These are phyloP conservation scores for Aureobasidium sp. DNA, from an alignment of 2,329 filamentous ascomycete genomes.

Conservation along the genomic window DNA sequence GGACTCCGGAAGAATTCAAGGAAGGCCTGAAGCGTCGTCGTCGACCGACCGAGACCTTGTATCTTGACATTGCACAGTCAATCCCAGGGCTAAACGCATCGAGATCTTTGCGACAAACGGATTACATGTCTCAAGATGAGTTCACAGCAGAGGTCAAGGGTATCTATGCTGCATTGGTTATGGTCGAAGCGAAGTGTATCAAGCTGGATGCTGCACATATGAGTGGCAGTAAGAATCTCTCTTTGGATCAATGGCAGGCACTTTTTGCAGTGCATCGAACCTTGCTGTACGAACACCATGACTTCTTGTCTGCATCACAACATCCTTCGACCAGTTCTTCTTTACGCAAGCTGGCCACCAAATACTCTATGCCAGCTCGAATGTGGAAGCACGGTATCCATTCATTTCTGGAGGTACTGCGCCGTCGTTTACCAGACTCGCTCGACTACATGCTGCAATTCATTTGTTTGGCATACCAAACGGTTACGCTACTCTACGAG, in stretches of 20 bases:
- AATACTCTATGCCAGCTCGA: constrained; percentile 83
- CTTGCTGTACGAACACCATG: constrained; percentile 36
- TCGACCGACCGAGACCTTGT: neutral
- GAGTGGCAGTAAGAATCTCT: constrained; percentile 39
- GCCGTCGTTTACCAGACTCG: constrained; percentile 64
- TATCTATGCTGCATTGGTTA: constrained; percentile 73
- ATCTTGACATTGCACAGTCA: neutral
- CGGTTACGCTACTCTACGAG: constrained; percentile 80
- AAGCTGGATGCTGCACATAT: constrained; percentile 63
- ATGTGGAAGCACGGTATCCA: constrained; percentile 93
- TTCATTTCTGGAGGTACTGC: constrained; percentile 39
- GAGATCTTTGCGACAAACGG: constrained; percentile 24
- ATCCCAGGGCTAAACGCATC: neutral
- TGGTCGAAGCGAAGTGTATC: constrained; percentile 83
- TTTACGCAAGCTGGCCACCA: constrained; percentile 59
- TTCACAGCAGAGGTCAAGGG: constrained; percentile 72
- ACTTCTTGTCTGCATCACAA: constrained; percentile 69
- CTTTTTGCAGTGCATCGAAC: constrained; percentile 75
- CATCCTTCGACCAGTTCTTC: constrained; percentile 68
- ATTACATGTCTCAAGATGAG: constrained; percentile 67
- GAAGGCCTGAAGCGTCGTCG: neutral
- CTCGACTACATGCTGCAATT: constrained; percentile 87
- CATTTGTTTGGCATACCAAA: constrained; percentile 80
- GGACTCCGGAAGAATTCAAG: neutral
- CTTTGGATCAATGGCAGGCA: constrained; percentile 71